Conservation (phyloP, 1,284 basidiomycete genomes). For the Cystobasidium sp. region DNA sequence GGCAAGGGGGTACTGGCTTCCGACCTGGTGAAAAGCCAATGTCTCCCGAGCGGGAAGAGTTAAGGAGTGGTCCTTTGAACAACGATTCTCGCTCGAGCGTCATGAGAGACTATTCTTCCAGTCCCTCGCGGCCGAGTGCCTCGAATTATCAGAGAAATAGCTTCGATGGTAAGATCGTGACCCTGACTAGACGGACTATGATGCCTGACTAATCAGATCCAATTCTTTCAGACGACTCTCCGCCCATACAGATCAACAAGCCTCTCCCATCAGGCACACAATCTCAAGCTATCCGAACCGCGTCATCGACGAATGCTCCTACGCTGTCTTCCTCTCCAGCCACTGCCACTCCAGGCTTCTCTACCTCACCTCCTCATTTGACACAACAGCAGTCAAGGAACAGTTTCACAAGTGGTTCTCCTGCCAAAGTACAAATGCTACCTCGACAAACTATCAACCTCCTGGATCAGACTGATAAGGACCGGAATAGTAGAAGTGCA, state of each 20-base stretch:
- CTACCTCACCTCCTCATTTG: conserved; percentile 27
- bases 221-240: background rate
- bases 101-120: conserved; percentile 32
- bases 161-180: background rate
- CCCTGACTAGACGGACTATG: background rate
- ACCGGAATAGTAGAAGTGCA: conserved; percentile 15
- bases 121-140: conserved; percentile 10
- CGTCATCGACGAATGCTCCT: conserved; percentile 20
- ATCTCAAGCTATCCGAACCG: conserved; percentile 13
- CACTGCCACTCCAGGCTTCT: conserved; percentile 20
- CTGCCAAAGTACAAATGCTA: conserved; percentile 42
- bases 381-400: conserved; percentile 18
- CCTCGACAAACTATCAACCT: conserved; percentile 38
- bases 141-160: background rate
- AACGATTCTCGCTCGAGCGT: conserved; percentile 33
- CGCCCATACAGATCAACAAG: conserved; percentile 28
- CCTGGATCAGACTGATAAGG: conserved; percentile 19
- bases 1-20: conserved; percentile 24
- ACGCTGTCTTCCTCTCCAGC: conserved; percentile 24
- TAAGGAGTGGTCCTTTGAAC: conserved; percentile 13
- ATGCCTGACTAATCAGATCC: background rate
- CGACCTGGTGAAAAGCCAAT: conserved; percentile 27
- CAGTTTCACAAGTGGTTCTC: conserved; percentile 20
- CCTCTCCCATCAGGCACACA: background rate
- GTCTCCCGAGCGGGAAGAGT: conserved; percentile 25